Conservation (phyloP, 495 filamentous ascomycete genomes). For the Neurospora tetrasperma region DNA sequence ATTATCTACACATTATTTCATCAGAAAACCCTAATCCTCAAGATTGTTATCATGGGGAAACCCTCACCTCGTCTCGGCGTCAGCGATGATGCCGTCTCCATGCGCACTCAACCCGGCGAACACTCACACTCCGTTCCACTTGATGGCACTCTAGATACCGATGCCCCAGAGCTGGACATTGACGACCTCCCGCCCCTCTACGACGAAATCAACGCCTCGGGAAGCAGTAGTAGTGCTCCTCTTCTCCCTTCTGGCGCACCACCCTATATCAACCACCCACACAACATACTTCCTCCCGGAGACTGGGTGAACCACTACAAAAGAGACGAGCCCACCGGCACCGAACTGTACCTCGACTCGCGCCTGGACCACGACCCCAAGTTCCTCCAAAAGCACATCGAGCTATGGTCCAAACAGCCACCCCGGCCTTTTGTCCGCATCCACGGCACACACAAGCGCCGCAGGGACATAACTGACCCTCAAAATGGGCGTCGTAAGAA, state of each 20-base stretch:
- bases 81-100: slow-evolving; percentile 17
- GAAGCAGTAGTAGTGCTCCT: slow-evolving; percentile 12
- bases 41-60: slow-evolving; percentile 16
- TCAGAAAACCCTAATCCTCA: not conserved
- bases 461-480: slow-evolving; percentile 12
- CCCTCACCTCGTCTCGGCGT: slow-evolving; percentile 8
- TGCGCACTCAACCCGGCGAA: slow-evolving; percentile 16
- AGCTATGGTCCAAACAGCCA: slow-evolving; percentile 28
- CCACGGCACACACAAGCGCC: slow-evolving; percentile 41
- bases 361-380: slow-evolving; percentile 31
- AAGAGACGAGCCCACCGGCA: slow-evolving; percentile 18
- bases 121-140: not conserved
- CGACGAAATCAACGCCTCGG: slow-evolving; percentile 14
- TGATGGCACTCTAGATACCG: slow-evolving; percentile 19
- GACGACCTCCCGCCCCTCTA: slow-evolving; percentile 30
- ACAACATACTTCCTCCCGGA: not conserved
- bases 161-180: slow-evolving; percentile 20
- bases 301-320: slow-evolving; percentile 8
- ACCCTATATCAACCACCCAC: slow-evolving; percentile 1
- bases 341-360: slow-evolving; percentile 26
- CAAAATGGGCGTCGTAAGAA: slow-evolving; percentile 31
- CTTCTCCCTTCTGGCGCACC: slow-evolving; percentile 10
- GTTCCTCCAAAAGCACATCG: slow-evolving; percentile 34
- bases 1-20: not conserved
- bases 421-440: slow-evolving; percentile 38